Percentiles rank a stretch among this genome's conserved stretches.
phyloP scores from a whole-genome alignment of 2,329 filamentous ascomycete genomes.

The Aspergillus neoniger region DNA sequence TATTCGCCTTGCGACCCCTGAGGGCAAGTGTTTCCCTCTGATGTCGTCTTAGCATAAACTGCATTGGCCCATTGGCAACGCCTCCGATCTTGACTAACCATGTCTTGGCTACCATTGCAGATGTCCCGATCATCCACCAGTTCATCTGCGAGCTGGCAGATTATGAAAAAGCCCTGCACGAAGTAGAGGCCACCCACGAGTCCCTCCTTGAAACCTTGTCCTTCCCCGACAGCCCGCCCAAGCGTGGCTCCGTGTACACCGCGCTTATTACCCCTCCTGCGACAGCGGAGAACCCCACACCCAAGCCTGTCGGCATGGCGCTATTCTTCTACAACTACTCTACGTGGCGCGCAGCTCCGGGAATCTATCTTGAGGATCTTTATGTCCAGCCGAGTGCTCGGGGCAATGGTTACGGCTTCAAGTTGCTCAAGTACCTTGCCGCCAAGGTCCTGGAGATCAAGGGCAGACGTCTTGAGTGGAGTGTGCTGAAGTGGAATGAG shows the following conservation, averaged over 20 bases:
- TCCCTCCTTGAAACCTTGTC: constrained; percentile 74
- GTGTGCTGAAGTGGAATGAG: constrained; percentile 88
- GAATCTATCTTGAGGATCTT: constrained; percentile 93
- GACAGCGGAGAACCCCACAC: constrained; percentile 39
- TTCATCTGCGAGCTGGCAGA: constrained; percentile 83
- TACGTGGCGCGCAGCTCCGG: constrained; percentile 84
- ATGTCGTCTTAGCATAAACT: background rate
- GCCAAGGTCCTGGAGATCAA: constrained; percentile 71
- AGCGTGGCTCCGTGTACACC: constrained; percentile 69
- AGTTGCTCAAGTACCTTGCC: constrained; percentile 74
- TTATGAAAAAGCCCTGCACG: constrained; percentile 76
- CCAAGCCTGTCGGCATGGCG: constrained; percentile 70
- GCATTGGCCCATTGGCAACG: background rate
- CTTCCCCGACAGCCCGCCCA: constrained; percentile 61
- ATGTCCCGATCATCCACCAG: constrained; percentile 76
- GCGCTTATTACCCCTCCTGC: constrained; percentile 63
- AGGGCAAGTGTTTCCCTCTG: constrained; percentile 31
- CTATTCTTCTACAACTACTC: constrained; percentile 95
- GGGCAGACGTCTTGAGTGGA: constrained; percentile 83
- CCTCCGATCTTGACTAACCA: constrained; percentile 9
- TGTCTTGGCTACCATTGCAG: constrained; percentile 48
- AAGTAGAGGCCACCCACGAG: constrained; percentile 76
- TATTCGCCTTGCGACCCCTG: constrained; percentile 44
- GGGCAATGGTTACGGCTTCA: constrained; percentile 76
- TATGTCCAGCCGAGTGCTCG: constrained; percentile 73